A percentile compares a stretch with the other conserved stretches of the same genome.
Evolutionary conservation across 164 flowering plant genomes (phyloP).

Genomic region (Warburgia ugandensis): DNA sequence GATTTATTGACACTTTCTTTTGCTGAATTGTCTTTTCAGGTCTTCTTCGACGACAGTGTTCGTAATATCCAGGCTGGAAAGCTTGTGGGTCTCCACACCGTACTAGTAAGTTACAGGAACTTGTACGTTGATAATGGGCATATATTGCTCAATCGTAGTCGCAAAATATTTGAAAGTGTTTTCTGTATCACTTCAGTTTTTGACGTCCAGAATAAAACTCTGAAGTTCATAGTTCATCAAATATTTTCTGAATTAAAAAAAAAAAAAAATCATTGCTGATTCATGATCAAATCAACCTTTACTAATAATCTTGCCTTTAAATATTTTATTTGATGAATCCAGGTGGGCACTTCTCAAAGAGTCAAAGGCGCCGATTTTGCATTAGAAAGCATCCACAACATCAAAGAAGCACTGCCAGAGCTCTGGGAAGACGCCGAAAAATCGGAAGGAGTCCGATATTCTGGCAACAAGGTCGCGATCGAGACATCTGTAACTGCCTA

Average conservation of each 20-base stretch:
- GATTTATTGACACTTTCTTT: too few relatives aligned
- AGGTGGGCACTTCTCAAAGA: constrained; percentile 81
- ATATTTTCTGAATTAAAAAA: not conserved
- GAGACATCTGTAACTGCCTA: constrained; percentile 71
- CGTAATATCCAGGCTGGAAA: constrained; percentile 79
- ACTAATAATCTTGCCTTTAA: not conserved
- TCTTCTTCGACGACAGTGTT: constrained; percentile 89
- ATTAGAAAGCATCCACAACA: constrained; percentile 87
- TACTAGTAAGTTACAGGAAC: constrained; percentile 44
- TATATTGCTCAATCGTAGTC: too few relatives aligned
- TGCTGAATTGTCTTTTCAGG: too few relatives aligned
- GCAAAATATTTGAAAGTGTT: too few relatives aligned
- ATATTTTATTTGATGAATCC: not conserved
- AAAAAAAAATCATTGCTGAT: not conserved
- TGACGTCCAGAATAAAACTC: too few relatives aligned
- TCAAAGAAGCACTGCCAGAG: constrained; percentile 83
- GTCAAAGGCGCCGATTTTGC: constrained; percentile 72
- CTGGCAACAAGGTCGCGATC: constrained; percentile 38
- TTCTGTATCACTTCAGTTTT: too few relatives aligned
- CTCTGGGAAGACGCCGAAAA: constrained; percentile 65
- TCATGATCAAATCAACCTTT: not conserved
- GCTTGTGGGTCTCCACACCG: constrained; percentile 67
- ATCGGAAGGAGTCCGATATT: constrained; percentile 31
- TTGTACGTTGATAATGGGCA: not conserved
- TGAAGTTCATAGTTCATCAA: too few relatives aligned